Base-by-base conservation (phyloP, 83 land plant species). In the Picea abies region DNA sequence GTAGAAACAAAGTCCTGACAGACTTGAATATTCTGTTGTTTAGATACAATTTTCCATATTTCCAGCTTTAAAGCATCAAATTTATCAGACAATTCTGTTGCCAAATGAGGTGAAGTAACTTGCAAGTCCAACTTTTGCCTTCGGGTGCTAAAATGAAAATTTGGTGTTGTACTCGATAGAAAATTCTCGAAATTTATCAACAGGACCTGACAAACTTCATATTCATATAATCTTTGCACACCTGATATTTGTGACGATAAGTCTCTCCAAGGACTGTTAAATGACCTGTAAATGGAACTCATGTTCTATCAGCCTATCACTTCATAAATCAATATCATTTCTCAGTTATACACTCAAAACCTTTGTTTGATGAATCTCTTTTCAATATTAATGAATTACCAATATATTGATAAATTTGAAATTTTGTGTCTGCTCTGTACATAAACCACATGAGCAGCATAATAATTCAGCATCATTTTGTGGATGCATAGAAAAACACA, bases 211-310 rank as follows among this genome's bases (percentile, higher is more conserved):
- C 41, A 78, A 56, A 60, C 80, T 29, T 60, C 63, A 16, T 60
- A 15, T 60, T 78, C 80, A 58, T 22, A 56, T 32, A 78, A 25
- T 78, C 37, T 78, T 60, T 78, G 63, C 41, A 32, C 63, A 5
- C 60, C 80, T 58, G 64, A 60, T 14, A 26, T 60, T 78, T 78
- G 17, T 58, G 64, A 78, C 26, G 80, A 60, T 60, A 73, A 11
- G 3, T 60, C 63, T 78, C 52, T 25, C 77, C 80, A 60, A 1
- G 80, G 64, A 58, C n/a, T 58, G 32, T 78, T 60, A 29, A 78
- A 78, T 78, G 80, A 78, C 80, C 79, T 78, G 79, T 16, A 78
- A 17, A 41, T 44, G 76, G 23, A 41, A 23, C 20, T n/a, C 41
- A 20, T 16, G 9, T 39, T 19, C 52, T 19, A 71, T 71, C 52